Evolutionary conservation across 352 stramenopile species (phyloP), one percentile per base, ranked within the genome.

Genomic region (Pythium grandisporangium): DNA sequence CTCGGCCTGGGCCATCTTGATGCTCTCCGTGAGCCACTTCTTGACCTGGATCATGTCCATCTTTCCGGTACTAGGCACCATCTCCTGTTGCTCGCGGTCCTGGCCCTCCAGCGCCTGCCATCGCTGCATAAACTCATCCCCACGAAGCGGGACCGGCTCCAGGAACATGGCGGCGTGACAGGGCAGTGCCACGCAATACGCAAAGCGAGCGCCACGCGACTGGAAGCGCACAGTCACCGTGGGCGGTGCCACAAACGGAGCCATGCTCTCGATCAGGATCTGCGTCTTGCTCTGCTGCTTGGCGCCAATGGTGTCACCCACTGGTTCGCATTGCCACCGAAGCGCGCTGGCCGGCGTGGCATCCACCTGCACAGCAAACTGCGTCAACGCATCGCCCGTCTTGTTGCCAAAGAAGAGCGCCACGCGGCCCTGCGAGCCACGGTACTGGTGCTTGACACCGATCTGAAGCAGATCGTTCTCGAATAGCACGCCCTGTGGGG

Each of bases 341-440:
- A 93, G 76, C 14, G 48, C 55, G 2, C 53, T 46, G 8, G 59
- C 43, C 3, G 66, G 46, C n/a, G 13, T 46, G 13, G 41, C 7
- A 8, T 70, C 64, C 3, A 97, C 55, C 48, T 73, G 65, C 7
- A 90, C 67, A 8, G 75, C 77, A 60, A 98, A 96, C 36, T 93
- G 63, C 14, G 58, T 65, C 33, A 98, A 56, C 10, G 70, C 62
- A 23, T 81, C 70, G 26, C 58, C 67, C 14, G 48, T 70, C 51
- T 98, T 94, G 70, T 98, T 98, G 49, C 87, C 90, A 55, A 96
- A 97, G 61, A 98, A 98, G 16, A 98, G 62, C n/a, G 84, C 93
- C 52, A 98, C 77, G 30, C 86, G 71, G 16, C 91, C 93, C 53
- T 97, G 85, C 8, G 84, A 84, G n/a, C 84, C 86, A 23, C 93